phyloP scores from a whole-genome alignment of 257 asterid genomes.

The Solanum pinnatisectum region DNA sequence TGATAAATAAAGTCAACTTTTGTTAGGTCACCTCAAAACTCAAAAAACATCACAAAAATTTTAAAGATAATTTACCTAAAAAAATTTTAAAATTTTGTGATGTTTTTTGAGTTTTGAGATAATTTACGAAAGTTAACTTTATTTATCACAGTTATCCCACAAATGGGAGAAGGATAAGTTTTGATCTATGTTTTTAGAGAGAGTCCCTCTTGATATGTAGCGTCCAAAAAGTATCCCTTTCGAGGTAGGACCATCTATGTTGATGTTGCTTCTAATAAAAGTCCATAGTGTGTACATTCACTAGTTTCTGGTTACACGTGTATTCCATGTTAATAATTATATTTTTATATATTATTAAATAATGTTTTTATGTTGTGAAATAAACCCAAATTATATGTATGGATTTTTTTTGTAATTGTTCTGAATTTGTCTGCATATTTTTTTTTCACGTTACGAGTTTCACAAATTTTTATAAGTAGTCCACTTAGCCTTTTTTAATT shows the following conservation, averaged over 20 bases:
- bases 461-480: not conserved
- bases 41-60: no score
- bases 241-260: not conserved
- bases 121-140: no score
- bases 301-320: not conserved
- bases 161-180: not conserved
- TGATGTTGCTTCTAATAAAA: not conserved
- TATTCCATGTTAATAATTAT: no score
- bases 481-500: not conserved
- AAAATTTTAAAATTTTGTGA: no score
- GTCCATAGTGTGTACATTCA: not conserved
- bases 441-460: not conserved
- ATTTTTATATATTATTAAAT: no score
- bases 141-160: not conserved
- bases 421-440: not conserved
- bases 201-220: not conserved
- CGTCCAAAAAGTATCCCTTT: not conserved
- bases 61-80: no score
- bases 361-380: not conserved
- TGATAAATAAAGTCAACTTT: not conserved
- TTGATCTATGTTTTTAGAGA: not conserved
- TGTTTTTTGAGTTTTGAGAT: no score
- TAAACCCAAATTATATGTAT: no score
- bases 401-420: not conserved
- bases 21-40: not conserved